These are phyloP conservation scores for Calonectria pauciramosa DNA, from an alignment of 2,329 filamentous ascomycete species.

Conservation along the genomic window DNA sequence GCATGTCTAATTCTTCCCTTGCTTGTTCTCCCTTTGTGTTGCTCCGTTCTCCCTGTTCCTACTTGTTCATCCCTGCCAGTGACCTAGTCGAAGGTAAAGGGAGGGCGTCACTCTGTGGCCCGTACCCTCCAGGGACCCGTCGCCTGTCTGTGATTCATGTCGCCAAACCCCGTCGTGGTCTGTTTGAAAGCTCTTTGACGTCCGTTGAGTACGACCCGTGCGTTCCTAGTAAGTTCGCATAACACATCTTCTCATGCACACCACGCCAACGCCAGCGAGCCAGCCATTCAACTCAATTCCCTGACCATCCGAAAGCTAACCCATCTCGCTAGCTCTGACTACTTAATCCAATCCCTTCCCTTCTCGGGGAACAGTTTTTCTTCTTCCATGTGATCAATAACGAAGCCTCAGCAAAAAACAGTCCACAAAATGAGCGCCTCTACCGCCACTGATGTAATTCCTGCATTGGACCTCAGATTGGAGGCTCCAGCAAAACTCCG, in stretches of 20 bases:
- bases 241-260: constrained; percentile 6
- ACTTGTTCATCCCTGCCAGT: constrained; percentile 4
- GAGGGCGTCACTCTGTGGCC: constrained; percentile 17
- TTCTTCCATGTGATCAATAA: background rate
- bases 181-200: background rate
- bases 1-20: background rate
- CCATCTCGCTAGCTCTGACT: background rate
- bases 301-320: background rate
- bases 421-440: background rate
- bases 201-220: background rate
- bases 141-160: constrained; percentile 18
- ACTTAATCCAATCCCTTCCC: background rate
- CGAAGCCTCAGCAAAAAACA: background rate
- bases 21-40: background rate
- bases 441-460: background rate
- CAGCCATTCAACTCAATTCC: background rate
- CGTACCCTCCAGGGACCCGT: background rate
- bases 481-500: background rate
- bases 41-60: background rate
- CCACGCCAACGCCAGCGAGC: background rate
- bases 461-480: background rate
- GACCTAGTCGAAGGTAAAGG: background rate
- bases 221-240: constrained; percentile 8
- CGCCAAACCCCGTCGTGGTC: background rate
- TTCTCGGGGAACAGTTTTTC: background rate